Conservation (phyloP, 495 filamentous ascomycete genomes). For the Tuber calosporum region DNA sequence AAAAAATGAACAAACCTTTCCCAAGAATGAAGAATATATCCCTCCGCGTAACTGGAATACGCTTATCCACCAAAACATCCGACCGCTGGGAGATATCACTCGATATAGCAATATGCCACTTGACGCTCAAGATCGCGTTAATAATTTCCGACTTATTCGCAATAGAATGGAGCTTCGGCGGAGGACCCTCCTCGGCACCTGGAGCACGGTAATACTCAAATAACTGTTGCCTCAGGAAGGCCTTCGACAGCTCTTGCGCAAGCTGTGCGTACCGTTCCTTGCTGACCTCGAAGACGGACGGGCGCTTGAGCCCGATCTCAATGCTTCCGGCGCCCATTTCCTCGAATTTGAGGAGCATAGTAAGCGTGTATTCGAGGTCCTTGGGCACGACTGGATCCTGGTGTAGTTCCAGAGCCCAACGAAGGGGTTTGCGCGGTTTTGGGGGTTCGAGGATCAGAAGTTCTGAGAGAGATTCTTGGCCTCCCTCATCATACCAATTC, state of each 20-base stretch:
- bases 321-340: slow-evolving; percentile 24
- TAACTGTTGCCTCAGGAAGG: slow-evolving; percentile 30
- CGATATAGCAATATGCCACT: slow-evolving; percentile 32
- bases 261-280: slow-evolving; percentile 34
- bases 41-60: slow-evolving; percentile 21
- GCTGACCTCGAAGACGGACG: slow-evolving; percentile 17
- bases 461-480: slow-evolving; percentile 8
- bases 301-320: slow-evolving; percentile 31
- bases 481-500: neutral
- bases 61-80: slow-evolving; percentile 32
- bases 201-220: slow-evolving; percentile 21
- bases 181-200: neutral
- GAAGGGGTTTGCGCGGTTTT: slow-evolving; percentile 11
- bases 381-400: neutral
- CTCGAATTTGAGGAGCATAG: slow-evolving; percentile 16
- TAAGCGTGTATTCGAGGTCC: slow-evolving; percentile 18
- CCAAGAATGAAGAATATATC: slow-evolving; percentile 42
- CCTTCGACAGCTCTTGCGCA: slow-evolving; percentile 18
- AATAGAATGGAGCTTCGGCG: neutral
- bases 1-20: slow-evolving; percentile 27
- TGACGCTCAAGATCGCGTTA: slow-evolving; percentile 22
- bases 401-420: neutral
- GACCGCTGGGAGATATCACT: slow-evolving; percentile 36
- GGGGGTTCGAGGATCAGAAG: slow-evolving; percentile 29
- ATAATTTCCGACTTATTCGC: slow-evolving; percentile 22